Evolutionary conservation across 805 yeast species (phyloP), one percentile per base, ranked within the genome.

Genomic region (Blastobotrys parvus): DNA sequence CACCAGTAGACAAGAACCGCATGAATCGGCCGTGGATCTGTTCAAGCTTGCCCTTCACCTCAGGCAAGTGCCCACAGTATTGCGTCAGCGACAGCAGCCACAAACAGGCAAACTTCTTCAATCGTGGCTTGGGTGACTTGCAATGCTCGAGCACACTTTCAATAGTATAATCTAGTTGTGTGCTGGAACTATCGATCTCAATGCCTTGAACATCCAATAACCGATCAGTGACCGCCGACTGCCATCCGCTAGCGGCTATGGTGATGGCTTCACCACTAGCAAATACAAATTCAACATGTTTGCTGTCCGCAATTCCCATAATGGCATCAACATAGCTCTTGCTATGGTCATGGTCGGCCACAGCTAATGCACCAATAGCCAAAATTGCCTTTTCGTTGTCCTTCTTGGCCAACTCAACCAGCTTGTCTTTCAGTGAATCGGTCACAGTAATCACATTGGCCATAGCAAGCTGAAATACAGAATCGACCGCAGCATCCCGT

Each of bases 21-120:
- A 87, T 78, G 54, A 90, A 89, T 0, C 82, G 65, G 3, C 73
- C 56, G 58, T 90, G 96, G 35, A 88, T 76, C 19, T 73, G 73
- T n/a, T 75, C 64, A 0, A 86, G 68, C 3, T 63, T 64, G 0
- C 56, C 62, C 19, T 56, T 55, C 0, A 82, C 59, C 0, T 57
- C 55, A 1, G 63, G 54, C 11, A 69, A 55, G 23, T 74, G 69
- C 3, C 81, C 77, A 54, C 88, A 79, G 55, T 77, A 84, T 55
- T 87, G 94, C 5, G 79, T 80, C 35, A 89, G 52, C 0, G 95
- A 82, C 13, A 90, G 68, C 20, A 90, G 64, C 94, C 97, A 87
- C 32, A 90, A 74, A 61, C 95, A 85, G 0, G 87, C 75, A 0
- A 89, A 81, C 48, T 74, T 81, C 47, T 94, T 69, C 25, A 85